phyloP scores from a whole-genome alignment of 352 stramenopile genomes.

The Globisporangium parvum region DNA sequence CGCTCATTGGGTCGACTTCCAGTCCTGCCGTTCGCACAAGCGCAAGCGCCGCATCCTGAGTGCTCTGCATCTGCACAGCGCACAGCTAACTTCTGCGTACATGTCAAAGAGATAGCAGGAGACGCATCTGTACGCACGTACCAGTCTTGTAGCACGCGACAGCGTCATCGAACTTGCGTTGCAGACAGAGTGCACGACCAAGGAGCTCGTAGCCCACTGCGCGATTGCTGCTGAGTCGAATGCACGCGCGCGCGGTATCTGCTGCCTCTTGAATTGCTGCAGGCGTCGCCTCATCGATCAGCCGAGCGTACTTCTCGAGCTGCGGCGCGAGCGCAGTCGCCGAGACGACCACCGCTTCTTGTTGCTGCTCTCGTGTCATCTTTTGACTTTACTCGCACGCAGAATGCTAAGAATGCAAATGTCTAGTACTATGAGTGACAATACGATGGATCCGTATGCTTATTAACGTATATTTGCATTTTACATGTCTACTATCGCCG shows the following conservation, averaged over 20 bases:
- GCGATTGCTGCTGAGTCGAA: constrained; percentile 18
- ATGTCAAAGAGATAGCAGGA: no score
- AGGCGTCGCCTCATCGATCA: constrained; percentile 20
- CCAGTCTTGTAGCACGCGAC: constrained; percentile 48
- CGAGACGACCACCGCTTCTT: background rate
- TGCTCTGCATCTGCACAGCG: background rate
- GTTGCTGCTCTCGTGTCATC: background rate
- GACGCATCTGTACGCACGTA: background rate
- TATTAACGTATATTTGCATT: no score
- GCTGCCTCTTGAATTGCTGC: constrained; percentile 22
- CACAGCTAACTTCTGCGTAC: no score
- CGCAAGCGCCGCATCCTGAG: background rate
- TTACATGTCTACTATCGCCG: no score
- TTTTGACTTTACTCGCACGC: no score
- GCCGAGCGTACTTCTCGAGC: constrained; percentile 16
- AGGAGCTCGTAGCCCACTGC: constrained; percentile 30
- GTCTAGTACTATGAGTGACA: no score
- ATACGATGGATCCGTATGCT: no score
- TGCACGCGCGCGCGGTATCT: constrained; percentile 19
- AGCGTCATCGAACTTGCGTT: constrained; percentile 28
- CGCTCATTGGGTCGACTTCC: constrained; percentile 26
- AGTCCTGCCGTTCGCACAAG: constrained; percentile 26
- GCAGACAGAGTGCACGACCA: constrained; percentile 24
- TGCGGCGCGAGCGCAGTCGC: constrained; percentile 5
- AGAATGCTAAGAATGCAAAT: no score